Evolutionary conservation across 768 basidiomycete species (phyloP).

Genomic region (Pleurotus tuoliensis): DNA sequence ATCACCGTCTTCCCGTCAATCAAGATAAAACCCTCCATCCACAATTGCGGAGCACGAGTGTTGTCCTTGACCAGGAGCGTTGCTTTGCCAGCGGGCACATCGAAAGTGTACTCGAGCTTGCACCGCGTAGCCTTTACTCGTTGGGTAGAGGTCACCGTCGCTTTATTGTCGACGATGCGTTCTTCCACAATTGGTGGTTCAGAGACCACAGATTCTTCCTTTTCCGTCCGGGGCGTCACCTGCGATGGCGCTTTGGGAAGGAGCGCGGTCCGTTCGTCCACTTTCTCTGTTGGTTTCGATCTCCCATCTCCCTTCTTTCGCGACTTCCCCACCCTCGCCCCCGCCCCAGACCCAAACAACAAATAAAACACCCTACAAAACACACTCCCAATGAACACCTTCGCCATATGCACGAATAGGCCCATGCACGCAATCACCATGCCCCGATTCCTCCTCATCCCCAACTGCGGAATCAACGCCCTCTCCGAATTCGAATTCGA

Average conservation of each 20-base stretch:
- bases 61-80: background rate
- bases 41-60: background rate
- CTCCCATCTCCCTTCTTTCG: background rate
- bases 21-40: background rate
- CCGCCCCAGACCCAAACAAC: background rate
- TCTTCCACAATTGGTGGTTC: no score
- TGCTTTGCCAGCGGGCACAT: background rate
- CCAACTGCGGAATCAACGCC: background rate
- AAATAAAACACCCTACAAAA: conserved; percentile 4
- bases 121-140: no score
- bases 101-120: background rate
- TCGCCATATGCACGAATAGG: conserved; percentile 4
- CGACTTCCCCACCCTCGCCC: background rate
- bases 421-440: conserved; percentile 2
- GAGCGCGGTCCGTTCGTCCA: background rate
- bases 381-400: conserved; percentile 3
- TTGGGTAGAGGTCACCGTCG: no score
- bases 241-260: background rate
- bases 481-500: background rate
- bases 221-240: no score
- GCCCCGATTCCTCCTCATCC: background rate
- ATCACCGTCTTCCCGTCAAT: background rate
- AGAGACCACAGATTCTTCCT: no score
- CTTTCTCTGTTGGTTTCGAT: background rate
- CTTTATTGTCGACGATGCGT: no score